These are phyloP conservation scores for Lachancea meyersii DNA, from an alignment of 805 yeast genomes.

Conservation along the genomic window DNA sequence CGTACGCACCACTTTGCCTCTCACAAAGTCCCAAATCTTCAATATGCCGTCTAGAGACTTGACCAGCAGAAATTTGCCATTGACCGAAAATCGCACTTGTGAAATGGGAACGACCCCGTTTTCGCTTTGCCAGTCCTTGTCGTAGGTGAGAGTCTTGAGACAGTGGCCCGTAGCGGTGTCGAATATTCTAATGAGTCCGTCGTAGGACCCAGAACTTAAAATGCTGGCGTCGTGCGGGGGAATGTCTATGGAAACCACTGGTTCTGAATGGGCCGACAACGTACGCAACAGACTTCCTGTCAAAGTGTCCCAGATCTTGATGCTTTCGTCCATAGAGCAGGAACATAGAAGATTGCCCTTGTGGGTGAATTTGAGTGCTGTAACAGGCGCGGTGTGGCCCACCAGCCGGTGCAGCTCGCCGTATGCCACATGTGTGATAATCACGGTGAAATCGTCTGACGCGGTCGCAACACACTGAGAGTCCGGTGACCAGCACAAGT, in stretches of 20 bases:
- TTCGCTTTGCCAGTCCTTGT: constrained; percentile 64
- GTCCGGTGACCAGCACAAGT: constrained; percentile 72
- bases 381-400: constrained; percentile 84
- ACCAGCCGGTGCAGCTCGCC: constrained; percentile 42
- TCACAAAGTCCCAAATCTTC: constrained; percentile 81
- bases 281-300: constrained; percentile 65
- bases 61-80: constrained; percentile 71
- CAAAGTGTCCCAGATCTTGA: constrained; percentile 79
- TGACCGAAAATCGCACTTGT: constrained; percentile 66
- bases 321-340: constrained; percentile 86
- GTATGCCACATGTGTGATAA: constrained; percentile 58
- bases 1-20: constrained; percentile 74
- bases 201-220: constrained; percentile 76
- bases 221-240: constrained; percentile 76
- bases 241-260: constrained; percentile 70
- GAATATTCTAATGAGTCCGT: constrained; percentile 83
- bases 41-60: constrained; percentile 75
- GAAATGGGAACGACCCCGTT: constrained; percentile 55
- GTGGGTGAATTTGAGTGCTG: constrained; percentile 58
- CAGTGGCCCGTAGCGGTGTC: constrained; percentile 89
- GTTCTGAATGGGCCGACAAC: constrained; percentile 88
- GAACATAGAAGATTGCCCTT: constrained; percentile 75
- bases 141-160: constrained; percentile 79
- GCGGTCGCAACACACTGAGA: constrained; percentile 70
- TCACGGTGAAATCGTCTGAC: constrained; percentile 76